Evolutionary conservation across 2,329 filamentous ascomycete genomes (phyloP), one percentile per base, ranked within the genome.

Genomic region (Colletotrichum somersetense): DNA sequence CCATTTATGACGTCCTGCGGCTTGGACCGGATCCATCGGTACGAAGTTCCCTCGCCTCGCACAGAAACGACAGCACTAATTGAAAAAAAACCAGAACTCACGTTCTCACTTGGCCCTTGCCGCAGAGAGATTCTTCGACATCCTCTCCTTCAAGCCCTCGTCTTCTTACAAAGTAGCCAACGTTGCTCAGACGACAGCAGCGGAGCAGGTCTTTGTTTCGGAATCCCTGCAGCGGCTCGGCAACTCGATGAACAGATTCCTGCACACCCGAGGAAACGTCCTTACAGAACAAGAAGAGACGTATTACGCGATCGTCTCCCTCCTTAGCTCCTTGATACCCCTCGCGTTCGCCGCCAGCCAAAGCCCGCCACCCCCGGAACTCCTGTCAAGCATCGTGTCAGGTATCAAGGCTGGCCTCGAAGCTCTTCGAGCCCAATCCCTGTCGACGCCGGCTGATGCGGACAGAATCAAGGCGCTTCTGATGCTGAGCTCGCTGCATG

Each of bases 11-110:
- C 16, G 79, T 83, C 1, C 78, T 89, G 7, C 79, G 83, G n/a
- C 77, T 88, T 30, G 89, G 88, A 0, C 88, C 89, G 3, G 79
- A 80, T 1, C 83, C 85, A 50, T 87, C 87, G 16, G 88, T 89
- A 80, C 62, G 84, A 78, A 1, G 10, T 5, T 30, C 11, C 8
- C 8, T 11, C 8, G 30, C 3, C 42, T 40, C n/a, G 2, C 18
- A 6, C 20, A 16, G 7, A 33, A 40, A 44, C 23, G 30, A 61
- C 62, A 50, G n/a, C 20, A 20, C 57, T 23, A 8, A 26, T 33
- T 52, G 48, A 50, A 50, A 30, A 30, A 35, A 76, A 66, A 68
- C 78, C 71, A 89, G 87, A 85, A 85, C 72, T 79, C 79, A 2
- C 85, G 89, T 2, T 82, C 82, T 2, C 88, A 89, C 57, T 77